Evolutionary conservation across 2,329 filamentous ascomycete genomes (phyloP), one percentile per base, ranked within the genome.

Genomic region (Penicillium sp.): DNA sequence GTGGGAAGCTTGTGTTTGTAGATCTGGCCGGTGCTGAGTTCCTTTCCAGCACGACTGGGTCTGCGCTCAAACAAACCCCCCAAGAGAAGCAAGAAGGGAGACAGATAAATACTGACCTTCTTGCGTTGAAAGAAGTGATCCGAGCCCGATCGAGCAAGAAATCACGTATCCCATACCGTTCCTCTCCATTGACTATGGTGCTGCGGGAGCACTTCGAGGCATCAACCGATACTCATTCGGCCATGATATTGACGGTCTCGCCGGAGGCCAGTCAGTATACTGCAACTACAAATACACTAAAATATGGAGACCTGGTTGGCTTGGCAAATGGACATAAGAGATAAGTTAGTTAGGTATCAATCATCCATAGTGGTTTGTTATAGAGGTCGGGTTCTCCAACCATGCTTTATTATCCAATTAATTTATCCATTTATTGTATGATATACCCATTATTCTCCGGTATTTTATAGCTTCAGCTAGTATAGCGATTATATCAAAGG

Each of bases 51-150:
- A 72, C 68, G 23, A 59, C 59, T 15, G 49, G 36, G n/a, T 39
- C 42, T n/a, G 39, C 44, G 21, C 44, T 58, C 1, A 73, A 70
- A 47, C 73, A 73, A 58, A 75, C 71, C 0, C 60, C 70, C 0
- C 72, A 78, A 48, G 78, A 79, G 57, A 70, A 69, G 13, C 73
- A 74, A 49, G 70, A 79, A 61, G 73, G 76, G 0, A 62, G 75
- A 8, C 76, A 80, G 62, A 80, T 80, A 57, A 81, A 80, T 35
- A 72, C 73, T 0, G 78, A 80, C 61, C 67, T 80, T 6, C 71
- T 81, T 9, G 73, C 77, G 0, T 62, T 80, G 49, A 80, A 80
- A 57, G 77, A 80, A 53, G 78, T 80, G 4, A 79, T 80, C n/a
- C 68, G 78, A 1, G 77, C 78, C 1, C 70, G 75, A 53, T 66